phyloP scores from a whole-genome alignment of 306 rosid species.

The Carpinus fangiana region DNA sequence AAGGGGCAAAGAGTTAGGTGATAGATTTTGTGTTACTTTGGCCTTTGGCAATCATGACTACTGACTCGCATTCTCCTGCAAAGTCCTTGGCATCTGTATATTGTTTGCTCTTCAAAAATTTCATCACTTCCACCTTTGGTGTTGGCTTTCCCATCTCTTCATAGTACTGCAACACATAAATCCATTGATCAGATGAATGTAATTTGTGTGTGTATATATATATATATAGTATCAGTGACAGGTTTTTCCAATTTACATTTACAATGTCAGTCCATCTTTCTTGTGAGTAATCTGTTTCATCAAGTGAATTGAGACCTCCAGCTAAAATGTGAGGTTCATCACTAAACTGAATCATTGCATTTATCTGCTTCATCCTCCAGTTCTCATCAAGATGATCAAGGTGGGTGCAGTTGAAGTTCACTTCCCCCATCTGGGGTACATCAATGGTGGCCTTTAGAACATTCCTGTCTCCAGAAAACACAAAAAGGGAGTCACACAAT shows the following conservation, averaged over 20 bases:
- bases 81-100: constrained; percentile 75
- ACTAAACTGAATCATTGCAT: constrained; percentile 72
- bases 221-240: no score
- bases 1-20: background rate
- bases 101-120: constrained; percentile 61
- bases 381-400: constrained; percentile 95
- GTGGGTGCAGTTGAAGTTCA: constrained; percentile 81
- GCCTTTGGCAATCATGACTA: constrained; percentile 97
- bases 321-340: constrained; percentile 79
- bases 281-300: constrained; percentile 84
- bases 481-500: background rate
- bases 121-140: constrained; percentile 85
- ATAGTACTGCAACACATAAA: constrained; percentile 55
- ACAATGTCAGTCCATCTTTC: constrained; percentile 97
- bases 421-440: constrained; percentile 82
- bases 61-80: constrained; percentile 79
- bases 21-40: constrained; percentile 62
- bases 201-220: no score
- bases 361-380: constrained; percentile 97
- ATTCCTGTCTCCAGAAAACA: constrained; percentile 55
- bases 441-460: constrained; percentile 89
- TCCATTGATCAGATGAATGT: background rate
- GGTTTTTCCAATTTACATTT: constrained; percentile 44
- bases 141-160: constrained; percentile 86
- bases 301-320: constrained; percentile 87